phyloP scores from a whole-genome alignment of 2,329 filamentous ascomycete genomes.

The Colletotrichum paranaense region DNA sequence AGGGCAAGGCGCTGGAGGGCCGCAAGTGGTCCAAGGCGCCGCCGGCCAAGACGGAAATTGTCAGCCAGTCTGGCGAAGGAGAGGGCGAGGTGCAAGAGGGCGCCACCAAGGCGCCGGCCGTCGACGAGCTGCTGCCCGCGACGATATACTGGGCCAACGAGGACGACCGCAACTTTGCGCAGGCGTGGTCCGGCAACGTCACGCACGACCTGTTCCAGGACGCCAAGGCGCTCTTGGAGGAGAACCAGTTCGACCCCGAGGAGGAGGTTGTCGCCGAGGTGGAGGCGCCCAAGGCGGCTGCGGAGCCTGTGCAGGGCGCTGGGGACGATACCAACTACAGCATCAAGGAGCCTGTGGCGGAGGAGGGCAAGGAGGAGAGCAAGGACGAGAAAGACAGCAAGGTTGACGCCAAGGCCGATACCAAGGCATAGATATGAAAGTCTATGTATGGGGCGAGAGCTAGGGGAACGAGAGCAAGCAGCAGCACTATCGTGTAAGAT shows the following conservation, averaged over 20 bases:
- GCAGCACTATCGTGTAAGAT: neutral
- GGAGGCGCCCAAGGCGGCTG: slow-evolving; percentile 29
- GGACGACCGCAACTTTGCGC: slow-evolving; percentile 58
- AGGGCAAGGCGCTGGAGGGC: slow-evolving; percentile 10
- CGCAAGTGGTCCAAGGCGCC: slow-evolving; percentile 29
- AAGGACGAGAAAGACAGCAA: slow-evolving; percentile 14
- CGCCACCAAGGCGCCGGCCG: neutral
- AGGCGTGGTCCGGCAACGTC: slow-evolving; percentile 64
- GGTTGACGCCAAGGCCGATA: slow-evolving; percentile 22
- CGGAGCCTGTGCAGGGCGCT: slow-evolving; percentile 2
- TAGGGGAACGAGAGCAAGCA: no score
- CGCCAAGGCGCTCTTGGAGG: neutral
- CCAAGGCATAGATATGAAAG: neutral
- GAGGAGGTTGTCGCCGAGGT: slow-evolving; percentile 10
- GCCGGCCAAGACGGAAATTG: neutral
- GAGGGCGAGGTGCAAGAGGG: slow-evolving; percentile 24
- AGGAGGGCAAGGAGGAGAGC: slow-evolving; percentile 15
- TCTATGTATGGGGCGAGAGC: neutral
- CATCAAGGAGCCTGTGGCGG: slow-evolving; percentile 40
- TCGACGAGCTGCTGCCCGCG: slow-evolving; percentile 50
- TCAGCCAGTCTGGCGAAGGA: slow-evolving; percentile 20
- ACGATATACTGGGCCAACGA: slow-evolving; percentile 65
- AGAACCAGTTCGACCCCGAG: slow-evolving; percentile 1
- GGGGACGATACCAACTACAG: neutral
- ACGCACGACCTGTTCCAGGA: slow-evolving; percentile 54